Evolutionary conservation across 768 basidiomycete genomes (phyloP).

Genomic region (Thelephora ganbajun): DNA sequence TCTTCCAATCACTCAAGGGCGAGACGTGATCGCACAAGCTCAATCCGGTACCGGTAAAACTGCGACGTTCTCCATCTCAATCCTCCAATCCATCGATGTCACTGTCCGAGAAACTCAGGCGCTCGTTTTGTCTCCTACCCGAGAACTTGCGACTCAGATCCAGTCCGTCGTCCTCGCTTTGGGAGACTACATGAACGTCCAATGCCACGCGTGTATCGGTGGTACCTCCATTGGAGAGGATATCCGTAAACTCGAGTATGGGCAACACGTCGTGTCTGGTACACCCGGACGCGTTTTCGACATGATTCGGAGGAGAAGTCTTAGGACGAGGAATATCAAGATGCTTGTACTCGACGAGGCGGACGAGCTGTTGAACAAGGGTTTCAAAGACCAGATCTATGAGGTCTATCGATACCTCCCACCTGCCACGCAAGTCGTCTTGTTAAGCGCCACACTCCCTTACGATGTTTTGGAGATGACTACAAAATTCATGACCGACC

Average conservation of each 20-base stretch:
- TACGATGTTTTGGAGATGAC: constrained; percentile 98
- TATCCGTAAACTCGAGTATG: constrained; percentile 92
- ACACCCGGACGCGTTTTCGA: constrained; percentile 98
- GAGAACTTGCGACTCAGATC: constrained; percentile 97
- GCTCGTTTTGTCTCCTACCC: constrained; percentile 93
- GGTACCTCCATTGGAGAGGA: constrained; percentile 97
- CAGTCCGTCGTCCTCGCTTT: constrained; percentile 93
- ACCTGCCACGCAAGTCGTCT: constrained; percentile 91
- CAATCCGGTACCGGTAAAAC: constrained; percentile 99
- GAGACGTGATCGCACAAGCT: constrained; percentile 98
- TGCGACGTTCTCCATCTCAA: constrained; percentile 95
- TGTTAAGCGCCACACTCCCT: constrained; percentile 91
- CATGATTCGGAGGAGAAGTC: constrained; percentile 90
- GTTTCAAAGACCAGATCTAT: constrained; percentile 99
- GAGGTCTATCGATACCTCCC: constrained; percentile 97
- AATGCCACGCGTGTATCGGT: constrained; percentile 97
- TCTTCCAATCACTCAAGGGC: constrained; percentile 86
- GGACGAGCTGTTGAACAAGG: constrained; percentile 93
- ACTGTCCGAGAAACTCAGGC: constrained; percentile 92
- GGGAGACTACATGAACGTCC: constrained; percentile 98
- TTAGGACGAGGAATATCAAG: constrained; percentile 95
- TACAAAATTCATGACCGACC: constrained; percentile 98
- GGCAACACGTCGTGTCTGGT: constrained; percentile 94
- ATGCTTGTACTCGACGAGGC: constrained; percentile 93
- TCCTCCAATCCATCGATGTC: constrained; percentile 95